Evolutionary conservation across 106 monocot species (phyloP).

Genomic region (Acanthochlamys bracteata): DNA sequence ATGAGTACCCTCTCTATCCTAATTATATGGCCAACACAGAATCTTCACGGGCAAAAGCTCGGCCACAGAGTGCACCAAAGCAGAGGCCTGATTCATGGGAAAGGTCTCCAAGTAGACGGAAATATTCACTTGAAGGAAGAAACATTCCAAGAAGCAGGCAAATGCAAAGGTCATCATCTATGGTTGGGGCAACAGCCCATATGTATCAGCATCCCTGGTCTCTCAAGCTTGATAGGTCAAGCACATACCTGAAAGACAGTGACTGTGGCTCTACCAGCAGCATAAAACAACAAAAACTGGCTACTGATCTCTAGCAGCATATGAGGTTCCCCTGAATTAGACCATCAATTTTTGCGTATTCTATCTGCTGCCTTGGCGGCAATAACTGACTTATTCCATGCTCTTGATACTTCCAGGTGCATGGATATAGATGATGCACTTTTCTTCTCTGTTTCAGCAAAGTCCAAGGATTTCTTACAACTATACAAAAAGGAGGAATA

Average conservation of each 20-base stretch:
- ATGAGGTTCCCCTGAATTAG: constrained; percentile 4
- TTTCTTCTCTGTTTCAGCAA: too few species aligned
- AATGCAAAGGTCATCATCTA: constrained; percentile 35
- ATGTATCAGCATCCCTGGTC: constrained; percentile 24
- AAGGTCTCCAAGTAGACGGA: constrained; percentile 13
- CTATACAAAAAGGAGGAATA: too few species aligned
- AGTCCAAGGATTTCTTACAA: too few species aligned
- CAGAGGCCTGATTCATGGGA: constrained; percentile 31
- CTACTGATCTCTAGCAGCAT: constrained; percentile 17
- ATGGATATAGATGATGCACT: too few species aligned
- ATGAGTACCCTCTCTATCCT: constrained; percentile 20
- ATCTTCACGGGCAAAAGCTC: constrained; percentile 44
- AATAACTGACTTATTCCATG: neutral
- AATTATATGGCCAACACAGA: constrained; percentile 56
- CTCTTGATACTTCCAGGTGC: neutral
- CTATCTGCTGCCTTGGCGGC: too few species aligned
- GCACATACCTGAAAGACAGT: constrained; percentile 26
- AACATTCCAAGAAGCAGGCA: constrained; percentile 18
- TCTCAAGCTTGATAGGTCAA: constrained; percentile 34
- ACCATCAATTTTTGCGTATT: neutral
- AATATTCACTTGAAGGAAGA: constrained; percentile 21
- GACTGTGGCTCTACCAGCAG: constrained; percentile 37
- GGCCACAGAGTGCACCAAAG: constrained; percentile 44
- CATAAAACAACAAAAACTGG: constrained; percentile 17
- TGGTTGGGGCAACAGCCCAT: constrained; percentile 7